Conservation (phyloP, 768 basidiomycete species). For the Suillus lakei region DNA sequence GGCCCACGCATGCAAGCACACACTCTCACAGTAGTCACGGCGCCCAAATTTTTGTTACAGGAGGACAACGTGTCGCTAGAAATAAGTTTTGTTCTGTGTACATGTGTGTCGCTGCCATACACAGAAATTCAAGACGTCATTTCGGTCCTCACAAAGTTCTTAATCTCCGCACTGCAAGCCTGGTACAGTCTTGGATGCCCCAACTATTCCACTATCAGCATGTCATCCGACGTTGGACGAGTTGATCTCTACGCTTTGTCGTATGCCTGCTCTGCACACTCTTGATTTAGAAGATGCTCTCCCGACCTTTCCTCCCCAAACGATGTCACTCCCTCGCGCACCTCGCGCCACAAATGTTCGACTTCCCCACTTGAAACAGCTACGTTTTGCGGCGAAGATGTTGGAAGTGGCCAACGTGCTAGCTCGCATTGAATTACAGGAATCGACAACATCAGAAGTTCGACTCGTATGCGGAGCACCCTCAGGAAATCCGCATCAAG, state of each 20-base stretch:
- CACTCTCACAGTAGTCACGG: background rate
- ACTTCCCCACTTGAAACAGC: background rate
- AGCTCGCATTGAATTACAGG: background rate
- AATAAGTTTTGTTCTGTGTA: too few species aligned
- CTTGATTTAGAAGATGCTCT: slow-evolving; percentile 42
- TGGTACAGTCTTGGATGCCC: too few species aligned
- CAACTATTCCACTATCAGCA: too few species aligned
- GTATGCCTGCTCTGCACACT: too few species aligned
- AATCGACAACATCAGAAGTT: background rate
- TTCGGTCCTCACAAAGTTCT: too few species aligned
- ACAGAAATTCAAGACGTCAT: too few species aligned
- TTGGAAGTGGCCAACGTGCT: background rate
- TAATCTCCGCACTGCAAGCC: too few species aligned
- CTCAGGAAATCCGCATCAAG: background rate
- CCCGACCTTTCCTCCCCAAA: slow-evolving; percentile 17
- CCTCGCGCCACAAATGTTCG: background rate
- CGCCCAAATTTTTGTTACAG: too few species aligned
- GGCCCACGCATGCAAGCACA: background rate
- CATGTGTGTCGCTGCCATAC: too few species aligned
- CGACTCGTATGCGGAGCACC: background rate
- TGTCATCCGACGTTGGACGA: slow-evolving; percentile 36
- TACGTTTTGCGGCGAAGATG: background rate
- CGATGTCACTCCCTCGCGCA: background rate
- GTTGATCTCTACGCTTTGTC: slow-evolving; percentile 40
- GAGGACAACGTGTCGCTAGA: too few species aligned